Percentiles rank a stretch among this genome's conserved stretches.
phyloP scores from a whole-genome alignment of 306 rosid species.

The Vicia faba region DNA sequence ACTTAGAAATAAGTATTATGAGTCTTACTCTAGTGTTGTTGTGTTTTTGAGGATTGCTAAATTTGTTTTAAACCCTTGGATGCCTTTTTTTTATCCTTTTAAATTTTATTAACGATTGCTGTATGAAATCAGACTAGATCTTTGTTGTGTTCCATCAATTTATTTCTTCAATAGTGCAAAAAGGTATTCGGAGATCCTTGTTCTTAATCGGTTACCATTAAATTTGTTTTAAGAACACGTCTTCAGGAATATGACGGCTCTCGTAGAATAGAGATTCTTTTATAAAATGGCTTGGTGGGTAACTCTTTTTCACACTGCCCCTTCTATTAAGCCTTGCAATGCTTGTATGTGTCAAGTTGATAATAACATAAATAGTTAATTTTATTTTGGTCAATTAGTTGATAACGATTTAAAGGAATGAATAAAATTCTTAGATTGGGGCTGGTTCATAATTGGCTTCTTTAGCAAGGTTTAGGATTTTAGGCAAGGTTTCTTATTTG shows the following conservation, averaged over 20 bases:
- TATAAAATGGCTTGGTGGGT: not conserved
- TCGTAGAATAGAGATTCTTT: not conserved
- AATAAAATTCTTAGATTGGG: not conserved
- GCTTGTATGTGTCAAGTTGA: not conserved
- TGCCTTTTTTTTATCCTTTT: too few species aligned
- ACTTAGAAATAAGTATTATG: too few species aligned
- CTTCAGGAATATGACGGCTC: not conserved
- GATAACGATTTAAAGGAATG: not conserved
- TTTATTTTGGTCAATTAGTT: not conserved
- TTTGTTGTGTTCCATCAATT: not conserved
- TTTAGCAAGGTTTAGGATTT: not conserved
- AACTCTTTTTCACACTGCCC: not conserved
- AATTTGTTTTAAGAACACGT: not conserved
- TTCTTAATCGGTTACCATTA: too few species aligned
- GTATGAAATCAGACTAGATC: too few species aligned
- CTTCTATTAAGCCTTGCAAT: not conserved
- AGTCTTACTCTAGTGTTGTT: too few species aligned
- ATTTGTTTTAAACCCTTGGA: too few species aligned
- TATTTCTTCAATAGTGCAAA: not conserved
- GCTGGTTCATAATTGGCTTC: not conserved
- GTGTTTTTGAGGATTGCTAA: too few species aligned
- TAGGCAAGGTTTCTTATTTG: not conserved
- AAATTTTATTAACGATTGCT: too few species aligned
- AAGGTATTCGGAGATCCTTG: too few species aligned
- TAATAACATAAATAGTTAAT: not conserved